Conservation (phyloP, 192 early-diverging fungal genomes). For the Jimgerdemannia lactiflua region DNA sequence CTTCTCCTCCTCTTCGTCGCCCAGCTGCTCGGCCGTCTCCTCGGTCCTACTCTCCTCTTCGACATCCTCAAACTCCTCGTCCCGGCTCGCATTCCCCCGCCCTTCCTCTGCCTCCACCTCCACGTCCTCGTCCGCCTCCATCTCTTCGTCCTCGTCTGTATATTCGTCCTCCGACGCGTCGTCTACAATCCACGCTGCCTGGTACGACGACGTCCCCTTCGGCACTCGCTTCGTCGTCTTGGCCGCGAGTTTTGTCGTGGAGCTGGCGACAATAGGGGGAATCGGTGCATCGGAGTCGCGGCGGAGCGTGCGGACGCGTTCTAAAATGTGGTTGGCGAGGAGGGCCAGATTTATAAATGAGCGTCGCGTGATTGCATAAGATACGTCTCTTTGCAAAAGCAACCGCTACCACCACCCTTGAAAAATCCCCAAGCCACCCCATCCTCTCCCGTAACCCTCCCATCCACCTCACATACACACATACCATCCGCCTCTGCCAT, state of each 20-base stretch:
- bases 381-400: no score
- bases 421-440: not conserved
- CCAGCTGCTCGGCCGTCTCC: constrained; percentile 22
- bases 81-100: constrained; percentile 51
- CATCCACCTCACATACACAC: not conserved
- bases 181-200: constrained; percentile 97
- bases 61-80: constrained; percentile 17
- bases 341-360: not conserved
- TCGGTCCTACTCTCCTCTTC: constrained; percentile 30
- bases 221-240: constrained; percentile 72
- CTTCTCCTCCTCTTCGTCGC: constrained; percentile 37
- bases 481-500: constrained; percentile 72
- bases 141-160: constrained; percentile 48
- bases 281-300: not conserved
- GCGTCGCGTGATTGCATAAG: not conserved
- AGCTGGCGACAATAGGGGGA: not conserved
- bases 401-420: no score
- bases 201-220: constrained; percentile 95
- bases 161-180: constrained; percentile 66
- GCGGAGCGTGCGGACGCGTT: constrained; percentile 20
- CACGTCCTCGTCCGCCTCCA: constrained; percentile 28
- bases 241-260: constrained; percentile 6
- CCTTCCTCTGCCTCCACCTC: constrained; percentile 40
- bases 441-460: not conserved
- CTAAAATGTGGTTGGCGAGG: not conserved